Evolutionary conservation across 1,139 yeast species (phyloP).

Genomic region (Kurtzmaniella quercitrusa): DNA sequence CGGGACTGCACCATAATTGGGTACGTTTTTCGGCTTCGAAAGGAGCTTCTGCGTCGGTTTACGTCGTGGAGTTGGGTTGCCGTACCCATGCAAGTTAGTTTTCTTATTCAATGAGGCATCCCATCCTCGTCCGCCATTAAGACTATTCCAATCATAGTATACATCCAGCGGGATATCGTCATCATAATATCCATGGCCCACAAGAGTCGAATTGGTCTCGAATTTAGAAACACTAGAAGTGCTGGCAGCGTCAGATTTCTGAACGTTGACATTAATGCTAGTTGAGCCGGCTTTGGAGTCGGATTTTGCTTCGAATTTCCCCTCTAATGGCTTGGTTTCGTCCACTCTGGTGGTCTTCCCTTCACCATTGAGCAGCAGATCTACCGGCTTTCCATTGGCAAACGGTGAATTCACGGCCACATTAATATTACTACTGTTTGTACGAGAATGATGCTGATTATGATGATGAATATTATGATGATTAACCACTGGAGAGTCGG

Average conservation of each 20-base stretch:
- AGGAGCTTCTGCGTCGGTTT: conserved; percentile 7
- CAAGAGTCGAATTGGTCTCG: background rate
- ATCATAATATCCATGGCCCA: conserved; percentile 23
- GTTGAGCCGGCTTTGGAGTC: background rate
- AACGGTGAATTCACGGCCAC: background rate
- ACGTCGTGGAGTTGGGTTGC: conserved; percentile 56
- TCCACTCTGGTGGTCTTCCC: background rate
- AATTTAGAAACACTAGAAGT: background rate
- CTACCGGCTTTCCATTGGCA: background rate
- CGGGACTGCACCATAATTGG: conserved; percentile 7
- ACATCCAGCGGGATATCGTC: conserved; percentile 45
- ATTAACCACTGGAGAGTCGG: background rate
- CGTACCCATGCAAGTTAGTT: conserved; percentile 78
- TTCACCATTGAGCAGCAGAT: background rate
- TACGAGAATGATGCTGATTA: background rate
- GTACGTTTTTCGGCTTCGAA: conserved; percentile 9
- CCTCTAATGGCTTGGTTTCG: background rate
- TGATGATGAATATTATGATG: too few relatives aligned
- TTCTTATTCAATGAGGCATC: conserved; percentile 73
- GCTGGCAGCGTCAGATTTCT: background rate
- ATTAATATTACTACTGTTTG: background rate
- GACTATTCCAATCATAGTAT: conserved; percentile 81
- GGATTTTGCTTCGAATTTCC: background rate
- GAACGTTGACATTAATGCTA: background rate
- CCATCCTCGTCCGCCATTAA: conserved; percentile 81